Evolutionary conservation across 2,329 filamentous ascomycete genomes (phyloP).

Genomic region (Helotiales sp.): DNA sequence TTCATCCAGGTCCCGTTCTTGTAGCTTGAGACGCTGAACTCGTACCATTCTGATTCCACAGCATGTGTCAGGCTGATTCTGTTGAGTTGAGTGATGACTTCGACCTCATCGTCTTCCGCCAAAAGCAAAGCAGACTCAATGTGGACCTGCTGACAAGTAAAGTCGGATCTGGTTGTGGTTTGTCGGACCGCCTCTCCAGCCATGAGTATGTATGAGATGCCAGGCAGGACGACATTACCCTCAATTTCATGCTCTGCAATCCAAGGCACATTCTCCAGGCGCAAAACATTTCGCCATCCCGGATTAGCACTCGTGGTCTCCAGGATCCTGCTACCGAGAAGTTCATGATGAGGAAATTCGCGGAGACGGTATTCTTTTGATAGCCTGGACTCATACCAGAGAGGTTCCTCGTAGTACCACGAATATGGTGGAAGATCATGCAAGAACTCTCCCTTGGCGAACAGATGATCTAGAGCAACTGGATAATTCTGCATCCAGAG

Average conservation of each 20-base stretch:
- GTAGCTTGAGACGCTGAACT: too few relatives aligned
- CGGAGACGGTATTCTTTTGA: conserved; percentile 44
- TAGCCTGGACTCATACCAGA: conserved; percentile 32
- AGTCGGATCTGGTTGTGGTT: too few relatives aligned
- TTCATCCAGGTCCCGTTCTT: too few relatives aligned
- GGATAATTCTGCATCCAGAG: conserved; percentile 24
- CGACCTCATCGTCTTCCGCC: too few relatives aligned
- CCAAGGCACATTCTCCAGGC: conserved; percentile 49
- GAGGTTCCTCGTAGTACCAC: conserved; percentile 58
- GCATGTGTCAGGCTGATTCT: too few relatives aligned
- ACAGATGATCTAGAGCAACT: background rate
- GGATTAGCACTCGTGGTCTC: conserved; percentile 32
- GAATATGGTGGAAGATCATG: conserved; percentile 55
- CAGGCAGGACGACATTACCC: conserved; percentile 34
- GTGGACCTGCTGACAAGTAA: too few relatives aligned
- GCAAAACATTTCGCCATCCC: conserved; percentile 42
- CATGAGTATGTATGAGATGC: conserved; percentile 34
- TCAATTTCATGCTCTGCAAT: conserved; percentile 43
- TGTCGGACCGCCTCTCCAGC: conserved; percentile 38
- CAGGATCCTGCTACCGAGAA: conserved; percentile 37
- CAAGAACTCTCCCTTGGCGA: conserved; percentile 44
- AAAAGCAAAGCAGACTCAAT: too few relatives aligned
- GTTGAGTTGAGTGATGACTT: too few relatives aligned
- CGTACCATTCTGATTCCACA: too few relatives aligned
- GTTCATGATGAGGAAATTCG: conserved; percentile 48